These are phyloP conservation scores for Metschnikowia peoriensis DNA, from an alignment of 805 yeast species.

Conservation along the genomic window DNA sequence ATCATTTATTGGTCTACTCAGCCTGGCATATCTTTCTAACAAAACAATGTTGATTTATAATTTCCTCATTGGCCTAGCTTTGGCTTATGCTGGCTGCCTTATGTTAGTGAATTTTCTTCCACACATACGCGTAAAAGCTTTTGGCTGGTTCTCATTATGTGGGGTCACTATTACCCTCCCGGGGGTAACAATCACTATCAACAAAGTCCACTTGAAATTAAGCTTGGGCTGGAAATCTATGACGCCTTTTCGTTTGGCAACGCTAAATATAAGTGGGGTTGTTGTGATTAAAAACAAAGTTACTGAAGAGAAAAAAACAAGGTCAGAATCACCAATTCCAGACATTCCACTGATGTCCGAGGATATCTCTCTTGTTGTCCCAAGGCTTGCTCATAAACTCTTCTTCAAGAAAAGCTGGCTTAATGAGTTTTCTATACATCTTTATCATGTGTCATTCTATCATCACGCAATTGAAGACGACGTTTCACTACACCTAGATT, in stretches of 20 bases:
- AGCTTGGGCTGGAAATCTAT: constrained; percentile 9
- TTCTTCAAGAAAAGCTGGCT: constrained; percentile 14
- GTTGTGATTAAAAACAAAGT: constrained; percentile 6
- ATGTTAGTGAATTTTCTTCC: constrained; percentile 15
- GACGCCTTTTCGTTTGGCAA: constrained; percentile 15
- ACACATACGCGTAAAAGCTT: constrained; percentile 12
- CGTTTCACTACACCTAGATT: constrained; percentile 16
- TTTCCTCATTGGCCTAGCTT: not conserved
- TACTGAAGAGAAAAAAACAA: not conserved
- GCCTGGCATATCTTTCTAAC: not conserved
- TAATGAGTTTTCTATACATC: constrained; percentile 15
- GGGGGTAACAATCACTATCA: constrained; percentile 7
- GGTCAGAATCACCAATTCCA: not conserved
- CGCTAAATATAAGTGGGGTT: constrained; percentile 9
- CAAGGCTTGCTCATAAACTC: constrained; percentile 5
- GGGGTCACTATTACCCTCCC: constrained; percentile 12
- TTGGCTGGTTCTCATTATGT: constrained; percentile 19
- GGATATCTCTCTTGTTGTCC: not conserved
- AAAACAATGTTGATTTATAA: not conserved
- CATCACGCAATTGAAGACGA: constrained; percentile 14
- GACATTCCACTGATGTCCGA: not conserved
- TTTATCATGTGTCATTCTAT: constrained; percentile 12
- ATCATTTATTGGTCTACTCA: no score
- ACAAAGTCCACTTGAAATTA: constrained; percentile 8
- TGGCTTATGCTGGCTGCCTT: constrained; percentile 7